Percentiles rank a stretch among this genome's conserved stretches.
Evolutionary conservation across 2,329 filamentous ascomycete species (phyloP).

Genomic region (Elsinoe australis): DNA sequence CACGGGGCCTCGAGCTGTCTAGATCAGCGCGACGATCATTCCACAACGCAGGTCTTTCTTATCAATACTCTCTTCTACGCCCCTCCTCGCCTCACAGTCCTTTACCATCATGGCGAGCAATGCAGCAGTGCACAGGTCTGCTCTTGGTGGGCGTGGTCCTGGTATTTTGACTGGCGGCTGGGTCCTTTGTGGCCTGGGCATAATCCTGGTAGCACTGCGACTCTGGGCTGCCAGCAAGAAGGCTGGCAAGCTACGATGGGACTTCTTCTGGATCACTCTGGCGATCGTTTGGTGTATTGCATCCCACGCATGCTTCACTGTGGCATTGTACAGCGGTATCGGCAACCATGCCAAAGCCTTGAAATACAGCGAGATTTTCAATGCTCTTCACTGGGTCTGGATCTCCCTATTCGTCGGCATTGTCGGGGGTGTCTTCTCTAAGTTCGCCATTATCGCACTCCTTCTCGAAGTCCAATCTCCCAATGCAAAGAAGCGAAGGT

Average conservation of each 20-base stretch:
- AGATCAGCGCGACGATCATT: background rate
- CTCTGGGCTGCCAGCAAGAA: conserved; percentile 9
- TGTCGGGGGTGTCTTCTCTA: conserved; percentile 8
- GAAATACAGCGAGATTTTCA: background rate
- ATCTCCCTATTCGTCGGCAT: conserved; percentile 14
- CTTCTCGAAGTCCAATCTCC: conserved; percentile 9
- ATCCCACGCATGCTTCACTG: conserved; percentile 11
- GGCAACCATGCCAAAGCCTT: conserved; percentile 11
- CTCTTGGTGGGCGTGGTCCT: conserved; percentile 2
- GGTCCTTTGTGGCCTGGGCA: conserved; percentile 9
- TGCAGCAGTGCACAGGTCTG: background rate
- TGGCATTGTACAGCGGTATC: conserved; percentile 5
- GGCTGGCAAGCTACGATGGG: conserved; percentile 15
- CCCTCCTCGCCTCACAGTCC: background rate
- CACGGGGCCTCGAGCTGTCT: background rate
- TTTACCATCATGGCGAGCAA: background rate
- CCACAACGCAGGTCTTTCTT: too few species aligned
- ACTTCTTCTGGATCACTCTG: conserved; percentile 9
- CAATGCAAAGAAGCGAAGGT: conserved; percentile 3
- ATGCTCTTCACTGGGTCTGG: conserved; percentile 15
- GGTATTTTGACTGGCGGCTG: conserved; percentile 8
- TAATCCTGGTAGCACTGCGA: conserved; percentile 9
- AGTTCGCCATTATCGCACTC: conserved; percentile 11
- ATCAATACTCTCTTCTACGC: background rate
- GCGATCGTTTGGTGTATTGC: conserved; percentile 4